Evolutionary conservation across 805 yeast genomes (phyloP), one percentile per base, ranked within the genome.

Genomic region (Lachancea nothofagi): DNA sequence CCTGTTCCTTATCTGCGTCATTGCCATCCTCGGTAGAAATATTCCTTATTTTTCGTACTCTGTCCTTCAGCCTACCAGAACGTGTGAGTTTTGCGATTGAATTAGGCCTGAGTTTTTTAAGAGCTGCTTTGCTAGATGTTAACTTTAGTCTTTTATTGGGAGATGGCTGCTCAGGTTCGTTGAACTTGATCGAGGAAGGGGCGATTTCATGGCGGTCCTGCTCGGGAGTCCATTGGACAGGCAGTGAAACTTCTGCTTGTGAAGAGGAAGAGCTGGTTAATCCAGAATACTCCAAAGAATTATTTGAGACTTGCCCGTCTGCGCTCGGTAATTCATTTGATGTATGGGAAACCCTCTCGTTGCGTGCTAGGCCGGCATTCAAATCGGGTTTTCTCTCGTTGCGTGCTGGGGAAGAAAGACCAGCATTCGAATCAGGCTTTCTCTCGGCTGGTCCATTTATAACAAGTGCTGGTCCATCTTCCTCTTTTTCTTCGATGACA

Each of bases 391-490:
- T 12, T 38, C 49, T 36, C 33, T 9, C 31, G 27, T 27, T 27
- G 18, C 14, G 32, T 4, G 25, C 8, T 9, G 29, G 27, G 14
- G 38, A 35, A 26, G 33, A 14, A n/a, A 20, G 14, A n/a, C 32
- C 14, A 3, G 38, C 6, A 20, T 7, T 21, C 14, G 27, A 7
- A 6, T 28, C 38, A 6, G 10, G 25, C 14, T 31, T 12, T 38
- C 49, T 36, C 33, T 47, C 51, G 24, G 51, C 44, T 20, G 97
- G 96, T 0, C 93, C 80, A 44, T 73, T 73, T 31, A 88, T 81
- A 6, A 81, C 77, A 25, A 87, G 61, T 1, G 90, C 88, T 4
- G 90, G 93, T 0, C 90, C 94, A 26, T 80, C 77, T 25, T 77
- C 81, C 26, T 71, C 75, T 14, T 42, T 51, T 28, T 59, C 56